Base-by-base conservation (phyloP, 176 grass and related monocot genomes). In the Lolium rigidum region DNA sequence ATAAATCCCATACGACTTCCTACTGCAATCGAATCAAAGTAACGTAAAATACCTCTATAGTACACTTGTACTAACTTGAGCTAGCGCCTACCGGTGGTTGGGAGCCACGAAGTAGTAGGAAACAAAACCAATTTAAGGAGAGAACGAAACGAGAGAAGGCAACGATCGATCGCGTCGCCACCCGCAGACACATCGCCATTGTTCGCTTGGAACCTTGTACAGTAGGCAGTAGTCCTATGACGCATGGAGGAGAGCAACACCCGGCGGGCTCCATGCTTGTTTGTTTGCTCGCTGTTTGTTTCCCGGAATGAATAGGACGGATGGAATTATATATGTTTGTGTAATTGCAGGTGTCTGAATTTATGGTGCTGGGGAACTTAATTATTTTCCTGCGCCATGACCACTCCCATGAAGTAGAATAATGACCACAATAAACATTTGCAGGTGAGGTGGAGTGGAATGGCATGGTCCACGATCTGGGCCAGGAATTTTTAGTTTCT, bases 161-260 rank as follows among this genome's bases (percentile, higher is more conserved):
- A 38, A 9, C 66, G 48, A 47, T 3, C 25, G 15, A 46, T 14
- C 7, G 25, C 59, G 7, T 66, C 4, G 71, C 68, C 50, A 79
- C 17, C 78, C 49, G 31, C 55, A 69, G 79, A 64, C 75, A 87
- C 50, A 15, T 50, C 66, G 64, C 74, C 26, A 87, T 84, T 91
- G 81, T 91, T 87, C 22, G 57, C 68, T 68, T 74, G 89, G 74
- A 79, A 87, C 56, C 57, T 83, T 38, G 89, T 12, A 75, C 84
- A 75, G 69, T 50, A 10, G 47, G 38, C 48, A 26, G 73, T 10
- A 41, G 48, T 76, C 71, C 46, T 51, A 49, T 74, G 80, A 87
- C 75, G 80, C 3, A 66, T 66, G 67, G 58, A 14, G 14, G 51
- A 56, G 47, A 57, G 89, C 74, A 46, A 72, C 46, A 9, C 39